Evolutionary conservation across 2,329 filamentous ascomycete genomes (phyloP).

Genomic region (Arachnopeziza araneosa): DNA sequence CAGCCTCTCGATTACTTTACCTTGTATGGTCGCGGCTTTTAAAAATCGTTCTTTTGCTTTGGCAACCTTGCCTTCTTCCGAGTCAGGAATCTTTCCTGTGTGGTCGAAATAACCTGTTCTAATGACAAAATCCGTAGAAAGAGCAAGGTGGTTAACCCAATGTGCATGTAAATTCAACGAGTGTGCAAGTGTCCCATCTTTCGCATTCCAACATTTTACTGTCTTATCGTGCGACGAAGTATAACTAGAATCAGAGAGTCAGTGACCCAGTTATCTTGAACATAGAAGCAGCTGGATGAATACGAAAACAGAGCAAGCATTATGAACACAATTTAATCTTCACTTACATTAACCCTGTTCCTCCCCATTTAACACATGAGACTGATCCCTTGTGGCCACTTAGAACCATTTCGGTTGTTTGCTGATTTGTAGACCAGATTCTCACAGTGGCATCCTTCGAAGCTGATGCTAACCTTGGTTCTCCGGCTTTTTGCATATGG

Average conservation of each 20-base stretch:
- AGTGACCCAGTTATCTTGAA: too few relatives aligned
- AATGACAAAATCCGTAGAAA: constrained; percentile 87
- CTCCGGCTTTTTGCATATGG: constrained; percentile 69
- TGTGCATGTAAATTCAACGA: constrained; percentile 80
- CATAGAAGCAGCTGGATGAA: too few relatives aligned
- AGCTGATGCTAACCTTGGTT: constrained; percentile 75
- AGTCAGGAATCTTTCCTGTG: constrained; percentile 61
- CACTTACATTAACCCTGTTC: constrained; percentile 66
- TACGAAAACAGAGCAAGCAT: too few relatives aligned
- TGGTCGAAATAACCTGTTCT: constrained; percentile 86
- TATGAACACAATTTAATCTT: too few relatives aligned
- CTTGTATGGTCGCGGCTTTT: constrained; percentile 72
- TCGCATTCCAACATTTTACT: constrained; percentile 82
- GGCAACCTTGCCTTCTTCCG: constrained; percentile 62
- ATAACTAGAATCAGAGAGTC: constrained; percentile 33
- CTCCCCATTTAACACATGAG: constrained; percentile 90
- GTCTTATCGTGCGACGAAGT: constrained; percentile 87
- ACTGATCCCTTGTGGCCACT: constrained; percentile 86
- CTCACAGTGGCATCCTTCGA: constrained; percentile 87
- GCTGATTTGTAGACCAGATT: constrained; percentile 77
- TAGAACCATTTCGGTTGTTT: constrained; percentile 73
- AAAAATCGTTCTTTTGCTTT: constrained; percentile 81
- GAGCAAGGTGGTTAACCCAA: constrained; percentile 90
- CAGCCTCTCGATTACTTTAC: constrained; percentile 73
- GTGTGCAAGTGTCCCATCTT: constrained; percentile 72